phyloP scores from a whole-genome alignment of 2,329 filamentous ascomycete genomes.

The Verticillium alfalfae region DNA sequence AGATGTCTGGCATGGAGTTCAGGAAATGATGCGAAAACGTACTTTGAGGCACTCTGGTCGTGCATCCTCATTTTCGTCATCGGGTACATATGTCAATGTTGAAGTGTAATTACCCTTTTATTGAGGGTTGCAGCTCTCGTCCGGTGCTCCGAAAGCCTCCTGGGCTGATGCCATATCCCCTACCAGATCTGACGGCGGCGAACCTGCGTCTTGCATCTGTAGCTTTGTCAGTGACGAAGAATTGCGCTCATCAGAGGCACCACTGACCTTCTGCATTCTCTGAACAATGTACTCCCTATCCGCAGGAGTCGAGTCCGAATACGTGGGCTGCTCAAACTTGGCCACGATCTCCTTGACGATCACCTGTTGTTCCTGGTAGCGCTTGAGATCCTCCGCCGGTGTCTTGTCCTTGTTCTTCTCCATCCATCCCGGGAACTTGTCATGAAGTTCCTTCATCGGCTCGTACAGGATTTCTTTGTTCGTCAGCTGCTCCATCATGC shows the following conservation, averaged over 20 bases:
- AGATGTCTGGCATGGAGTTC: not conserved
- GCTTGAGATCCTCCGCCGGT: constrained; percentile 64
- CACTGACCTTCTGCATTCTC: constrained; percentile 87
- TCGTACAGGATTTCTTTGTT: constrained; percentile 98
- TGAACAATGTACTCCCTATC: constrained; percentile 93
- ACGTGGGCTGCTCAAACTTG: constrained; percentile 79
- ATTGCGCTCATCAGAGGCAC: not conserved
- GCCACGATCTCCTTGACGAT: constrained; percentile 81
- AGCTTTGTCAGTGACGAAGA: constrained; percentile 9
- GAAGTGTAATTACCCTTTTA: constrained; percentile 25
- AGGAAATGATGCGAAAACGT: not conserved
- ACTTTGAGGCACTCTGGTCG: constrained; percentile 5
- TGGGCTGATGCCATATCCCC: constrained; percentile 84
- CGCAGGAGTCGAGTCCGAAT: constrained; percentile 73
- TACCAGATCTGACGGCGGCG: constrained; percentile 83
- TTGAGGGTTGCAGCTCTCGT: constrained; percentile 59
- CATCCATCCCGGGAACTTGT: constrained; percentile 90
- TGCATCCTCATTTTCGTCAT: not conserved
- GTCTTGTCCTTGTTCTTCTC: constrained; percentile 65
- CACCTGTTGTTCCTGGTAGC: constrained; percentile 75
- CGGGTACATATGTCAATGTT: not conserved
- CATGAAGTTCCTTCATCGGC: constrained; percentile 94
- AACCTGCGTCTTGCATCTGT: constrained; percentile 95
- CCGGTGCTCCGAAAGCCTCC: constrained; percentile 57
- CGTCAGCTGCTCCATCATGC: constrained; percentile 98